Evolutionary conservation across 257 asterid genomes (phyloP).

Genomic region (Lantana camara): DNA sequence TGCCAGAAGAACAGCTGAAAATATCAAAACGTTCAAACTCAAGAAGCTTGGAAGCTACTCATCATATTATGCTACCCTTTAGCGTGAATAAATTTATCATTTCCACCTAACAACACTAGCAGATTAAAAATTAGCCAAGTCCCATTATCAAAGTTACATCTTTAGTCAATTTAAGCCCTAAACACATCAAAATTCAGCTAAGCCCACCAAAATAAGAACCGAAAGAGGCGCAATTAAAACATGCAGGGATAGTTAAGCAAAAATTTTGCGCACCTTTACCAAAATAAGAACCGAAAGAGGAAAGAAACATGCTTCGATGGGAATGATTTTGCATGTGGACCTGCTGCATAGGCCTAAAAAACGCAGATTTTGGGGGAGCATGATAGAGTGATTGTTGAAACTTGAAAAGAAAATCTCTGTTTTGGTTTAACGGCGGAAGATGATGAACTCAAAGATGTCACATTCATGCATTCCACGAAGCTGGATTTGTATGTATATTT

Average conservation of each 20-base stretch:
- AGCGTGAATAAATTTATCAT: background rate
- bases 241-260: background rate
- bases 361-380: slow-evolving; percentile 30
- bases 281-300: slow-evolving; percentile 45
- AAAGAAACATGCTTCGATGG: slow-evolving; percentile 19
- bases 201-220: slow-evolving; percentile 17
- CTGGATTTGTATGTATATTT: background rate
- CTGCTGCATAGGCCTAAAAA: slow-evolving; percentile 35
- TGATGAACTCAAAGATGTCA: slow-evolving; percentile 28
- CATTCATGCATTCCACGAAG: slow-evolving; percentile 41
- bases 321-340: slow-evolving; percentile 26
- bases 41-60: background rate
- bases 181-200: background rate
- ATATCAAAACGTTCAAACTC: background rate
- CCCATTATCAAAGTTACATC: slow-evolving; percentile 16
- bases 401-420: slow-evolving; percentile 37
- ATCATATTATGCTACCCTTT: slow-evolving; percentile 6
- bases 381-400: slow-evolving; percentile 45
- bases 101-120: slow-evolving; percentile 16
- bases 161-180: slow-evolving; percentile 12
- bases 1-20: background rate
- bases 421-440: slow-evolving; percentile 33
- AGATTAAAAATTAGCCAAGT: slow-evolving; percentile 4
- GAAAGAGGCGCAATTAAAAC: background rate
- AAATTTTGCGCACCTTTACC: slow-evolving; percentile 40